Percentiles rank a stretch among this genome's conserved stretches.
Conservation (phyloP, 2,329 filamentous ascomycete species). For the Aspergillus piperis region DNA sequence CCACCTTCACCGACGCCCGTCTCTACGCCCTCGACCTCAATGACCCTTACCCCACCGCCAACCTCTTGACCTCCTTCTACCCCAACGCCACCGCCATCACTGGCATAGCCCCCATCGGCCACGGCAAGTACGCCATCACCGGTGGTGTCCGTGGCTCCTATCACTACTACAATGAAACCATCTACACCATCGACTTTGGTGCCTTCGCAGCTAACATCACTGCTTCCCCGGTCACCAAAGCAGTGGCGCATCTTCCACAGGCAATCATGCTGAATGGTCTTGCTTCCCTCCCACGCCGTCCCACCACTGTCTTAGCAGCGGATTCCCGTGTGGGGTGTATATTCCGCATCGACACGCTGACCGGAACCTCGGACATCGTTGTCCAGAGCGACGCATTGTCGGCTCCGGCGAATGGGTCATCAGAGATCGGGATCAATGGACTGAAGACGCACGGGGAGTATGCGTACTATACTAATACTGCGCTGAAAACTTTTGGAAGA, state of each 20-base stretch:
- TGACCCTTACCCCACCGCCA: neutral
- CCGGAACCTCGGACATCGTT: conserved; percentile 9
- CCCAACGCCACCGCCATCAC: conserved; percentile 19
- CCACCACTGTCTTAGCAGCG: conserved; percentile 18
- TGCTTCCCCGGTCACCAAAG: neutral
- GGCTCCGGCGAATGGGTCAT: conserved; percentile 6
- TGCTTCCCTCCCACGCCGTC: conserved; percentile 14
- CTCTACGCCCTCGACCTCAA: conserved; percentile 18
- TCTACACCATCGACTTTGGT: conserved; percentile 22
- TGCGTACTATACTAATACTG: conserved; percentile 21
- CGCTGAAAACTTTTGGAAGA: conserved; percentile 10
- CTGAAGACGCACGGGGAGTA: conserved; percentile 12
- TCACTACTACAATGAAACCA: conserved; percentile 17
- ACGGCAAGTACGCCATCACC: conserved; percentile 21
- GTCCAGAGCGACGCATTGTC: conserved; percentile 9
- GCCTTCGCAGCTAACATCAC: neutral
- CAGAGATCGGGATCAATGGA: conserved; percentile 23
- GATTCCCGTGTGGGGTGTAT: conserved; percentile 21
- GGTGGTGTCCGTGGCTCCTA: conserved; percentile 20
- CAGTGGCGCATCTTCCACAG: conserved; percentile 13
- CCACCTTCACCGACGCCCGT: conserved; percentile 18
- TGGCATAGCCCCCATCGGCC: conserved; percentile 21
- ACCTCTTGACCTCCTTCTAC: conserved; percentile 15
- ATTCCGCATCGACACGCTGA: conserved; percentile 20
- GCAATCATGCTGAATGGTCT: conserved; percentile 24